Base-by-base conservation (phyloP, 2,329 filamentous ascomycete species). In the Fusarium verrucosum region DNA sequence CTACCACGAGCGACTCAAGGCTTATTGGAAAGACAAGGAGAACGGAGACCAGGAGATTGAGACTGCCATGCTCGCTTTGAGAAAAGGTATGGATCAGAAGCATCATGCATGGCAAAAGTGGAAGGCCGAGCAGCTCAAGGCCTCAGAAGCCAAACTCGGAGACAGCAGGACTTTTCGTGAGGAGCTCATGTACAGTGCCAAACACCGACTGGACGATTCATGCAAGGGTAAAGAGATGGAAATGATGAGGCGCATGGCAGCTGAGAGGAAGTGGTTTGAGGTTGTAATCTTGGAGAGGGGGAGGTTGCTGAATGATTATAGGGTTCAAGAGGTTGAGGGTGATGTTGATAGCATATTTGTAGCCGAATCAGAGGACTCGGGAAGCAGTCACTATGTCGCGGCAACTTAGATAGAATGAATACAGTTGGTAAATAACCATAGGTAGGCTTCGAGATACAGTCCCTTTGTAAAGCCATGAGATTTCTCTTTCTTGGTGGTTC, bases 261-360 rank as follows among this genome's bases (percentile, higher is more conserved):
- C 80, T 0, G 83, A 86, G 74, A 71, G 76, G 54, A 75, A 72
- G 53, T 87, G 85, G 84, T 71, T 81, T 22, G 73, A 75, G 32
- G 75, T 78, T 37, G 79, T 85, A 5, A 62, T 79, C 7, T 70
- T 76, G 7, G 83, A 85, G 70, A 77, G 83, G 11, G 70, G 67
- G 26, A 74, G 71, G 33, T 68, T 85, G 63, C 71, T 87, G 42
- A 72, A 58, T 8, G 78, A 78, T 26, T 72, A 77, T 69, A 78
- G 83, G 69, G 50, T 65, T 14, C 72, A 77, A 4, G 83, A 85
- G 73, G 71, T 81, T 37, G 78, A 83, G 49, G 76, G 72, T 4
- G 76, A 77, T 46, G 73, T 74, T 7, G 76, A 78, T 42, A 76
- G 70, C 32, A 49, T 78, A 33, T 75, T 76, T 37, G 57, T 60